Base-by-base conservation (phyloP, 164 flowering plant species). In the Umbilicus rupestris region DNA sequence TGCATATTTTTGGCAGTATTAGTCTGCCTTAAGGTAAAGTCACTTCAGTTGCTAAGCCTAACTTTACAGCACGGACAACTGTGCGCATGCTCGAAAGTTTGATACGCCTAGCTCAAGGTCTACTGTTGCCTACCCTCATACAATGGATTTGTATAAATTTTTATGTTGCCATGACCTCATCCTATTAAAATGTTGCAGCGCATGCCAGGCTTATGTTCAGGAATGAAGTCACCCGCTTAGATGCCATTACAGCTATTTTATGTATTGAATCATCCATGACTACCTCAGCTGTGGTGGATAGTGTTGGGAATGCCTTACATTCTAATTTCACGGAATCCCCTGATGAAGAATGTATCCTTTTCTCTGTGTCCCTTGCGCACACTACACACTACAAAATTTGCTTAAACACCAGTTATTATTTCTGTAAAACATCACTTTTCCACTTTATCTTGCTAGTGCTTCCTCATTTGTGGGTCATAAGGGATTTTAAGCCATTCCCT, bases 261-360 rank as follows among this genome's bases (percentile, higher is more conserved):
- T 94, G 96, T 77, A 79, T 94, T 28, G 99, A 94, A 75, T 85
- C 99, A 72, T 94, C 96, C 59, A 94, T 94, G 99, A 94, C 93
- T 63, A 89, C 89, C 66, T 94, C 97, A 8, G 96, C 97, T 37
- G 87, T 94, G 46, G 89, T 94, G 63, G 99, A 94, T 74, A 84
- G 77, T 63, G 82, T 77, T 33, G 99, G 99, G 70, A 94, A 91
- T 76, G 96, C 92, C 20, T 79, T 94, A 70, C 97, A 94, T 73
- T 91, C 97, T 55, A 91, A 91, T 76, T 94, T 94, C 71, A 70
- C 93, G 37, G 93, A 89, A 65, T 81, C 82, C 55, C 97, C 97
- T 66, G 99, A 94, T 75, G 68, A 78, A 70, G 99, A 94, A 79
- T 91, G 98, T 92, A 92, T 89, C 98, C 95, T 89, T 73, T 26